These are phyloP conservation scores for Plectranthus barbatus DNA, from an alignment of 257 asterid species.

Conservation along the genomic window DNA sequence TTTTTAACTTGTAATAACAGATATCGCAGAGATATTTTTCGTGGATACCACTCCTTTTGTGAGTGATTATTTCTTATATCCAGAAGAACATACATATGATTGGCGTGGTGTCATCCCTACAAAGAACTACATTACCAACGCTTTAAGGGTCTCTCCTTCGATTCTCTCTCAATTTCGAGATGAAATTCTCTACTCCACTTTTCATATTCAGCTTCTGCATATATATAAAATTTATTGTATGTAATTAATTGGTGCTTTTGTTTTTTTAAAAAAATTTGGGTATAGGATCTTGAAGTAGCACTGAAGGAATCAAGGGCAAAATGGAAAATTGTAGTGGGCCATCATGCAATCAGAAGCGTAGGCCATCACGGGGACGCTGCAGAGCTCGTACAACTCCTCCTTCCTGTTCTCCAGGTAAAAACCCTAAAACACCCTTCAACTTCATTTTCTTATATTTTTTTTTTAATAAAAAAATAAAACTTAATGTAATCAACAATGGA, in stretches of 20 bases:
- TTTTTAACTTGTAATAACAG: conserved; percentile 16
- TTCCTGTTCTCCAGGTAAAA: conserved; percentile 74
- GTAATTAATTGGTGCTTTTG: not conserved
- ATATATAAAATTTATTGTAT: no score
- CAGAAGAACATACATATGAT: conserved; percentile 54
- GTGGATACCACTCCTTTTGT: conserved; percentile 80
- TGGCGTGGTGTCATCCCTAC: conserved; percentile 61
- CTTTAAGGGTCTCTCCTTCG: conserved; percentile 29
- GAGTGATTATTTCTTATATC: conserved; percentile 37
- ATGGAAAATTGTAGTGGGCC: conserved; percentile 93
- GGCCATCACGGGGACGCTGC: conserved; percentile 91
- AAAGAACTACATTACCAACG: conserved; percentile 24
- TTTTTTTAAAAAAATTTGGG: not conserved
- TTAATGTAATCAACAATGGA: no score
- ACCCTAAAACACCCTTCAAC: not conserved
- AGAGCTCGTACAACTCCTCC: conserved; percentile 59
- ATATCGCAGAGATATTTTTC: conserved; percentile 59
- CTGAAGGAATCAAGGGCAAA: conserved; percentile 53
- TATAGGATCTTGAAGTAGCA: conserved; percentile 60
- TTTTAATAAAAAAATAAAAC: no score
- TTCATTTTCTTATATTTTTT: no score
- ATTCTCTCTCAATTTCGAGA: no score
- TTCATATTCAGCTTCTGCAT: no score
- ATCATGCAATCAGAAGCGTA: conserved; percentile 75
- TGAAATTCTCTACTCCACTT: no score